Conservation (phyloP, 1,284 basidiomycete species). For the Ustilago tritici region DNA sequence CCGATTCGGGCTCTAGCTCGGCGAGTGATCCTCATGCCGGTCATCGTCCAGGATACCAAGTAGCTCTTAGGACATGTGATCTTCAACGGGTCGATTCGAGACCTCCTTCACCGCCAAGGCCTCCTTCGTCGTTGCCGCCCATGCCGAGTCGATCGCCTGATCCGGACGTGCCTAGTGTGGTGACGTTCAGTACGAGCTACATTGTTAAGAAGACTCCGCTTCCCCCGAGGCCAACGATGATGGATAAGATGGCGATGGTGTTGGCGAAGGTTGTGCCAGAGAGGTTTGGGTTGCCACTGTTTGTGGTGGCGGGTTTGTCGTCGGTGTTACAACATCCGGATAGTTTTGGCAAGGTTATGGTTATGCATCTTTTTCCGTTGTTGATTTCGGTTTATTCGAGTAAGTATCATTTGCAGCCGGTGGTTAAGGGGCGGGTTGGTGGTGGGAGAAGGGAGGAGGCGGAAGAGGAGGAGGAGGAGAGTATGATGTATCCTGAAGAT, state of each 20-base stretch:
- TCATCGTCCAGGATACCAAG: neutral
- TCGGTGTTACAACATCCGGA: constrained; percentile 74
- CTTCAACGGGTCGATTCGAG: neutral
- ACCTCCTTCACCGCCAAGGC: neutral
- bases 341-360: constrained; percentile 75
- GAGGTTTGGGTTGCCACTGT: constrained; percentile 50
- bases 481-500: neutral
- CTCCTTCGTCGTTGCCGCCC: constrained; percentile 7
- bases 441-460: neutral
- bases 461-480: neutral
- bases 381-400: constrained; percentile 72
- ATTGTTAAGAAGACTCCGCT: constrained; percentile 25
- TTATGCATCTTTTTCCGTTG: constrained; percentile 77
- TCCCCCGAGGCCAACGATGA: constrained; percentile 22
- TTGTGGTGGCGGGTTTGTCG: constrained; percentile 73
- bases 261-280: constrained; percentile 30
- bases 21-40: neutral
- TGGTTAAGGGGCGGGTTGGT: neutral
- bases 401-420: constrained; percentile 10
- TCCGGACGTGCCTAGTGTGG: constrained; percentile 12
- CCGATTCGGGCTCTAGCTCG: neutral
- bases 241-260: constrained; percentile 21
- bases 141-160: constrained; percentile 15
- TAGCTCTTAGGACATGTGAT: neutral
- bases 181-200: constrained; percentile 13